Base-by-base conservation (phyloP, 257 asterid genomes). In the Nicotiana tabacum region DNA sequence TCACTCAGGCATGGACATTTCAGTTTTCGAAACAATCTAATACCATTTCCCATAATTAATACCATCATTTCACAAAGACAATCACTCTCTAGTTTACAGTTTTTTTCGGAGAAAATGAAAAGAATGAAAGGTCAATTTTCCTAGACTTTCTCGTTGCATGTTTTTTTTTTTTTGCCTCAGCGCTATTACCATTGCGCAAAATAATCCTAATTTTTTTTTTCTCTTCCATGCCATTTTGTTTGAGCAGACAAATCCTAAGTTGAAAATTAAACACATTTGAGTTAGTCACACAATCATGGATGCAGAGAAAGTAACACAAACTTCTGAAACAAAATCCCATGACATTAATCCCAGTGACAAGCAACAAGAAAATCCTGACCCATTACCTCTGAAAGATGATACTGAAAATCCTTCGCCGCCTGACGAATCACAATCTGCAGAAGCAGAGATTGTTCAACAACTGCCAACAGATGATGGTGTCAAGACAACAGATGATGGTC, bases 261-360 rank as follows among this genome's bases (percentile, higher is more conserved):
- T 43, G 51, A 43, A 43, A 43, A 43, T 43, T 43, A 43, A 9
- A 3, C 51, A 43, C 78, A 32, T 43, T n/a, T 61, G 24, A 21
- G 56, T 46, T 32, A 30, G 32, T 37, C 82, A 24, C 29, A 74
- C 21, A 78, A 68, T 77, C 53, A 91, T 91, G 93, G 97, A 91
- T 83, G 48, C 87, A 9, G 94, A 89, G 6, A 88, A 84, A 56
- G 97, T 87, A 65, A 89, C 88, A 83, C 83, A 88, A 12, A 18
- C 74, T 24, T 85, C 80, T 30, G 87, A 88, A 78, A 80, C 84
- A 82, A 64, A 81, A 9, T 17, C 64, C 30, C 48, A 16, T 16
- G 83, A 62, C 78, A 78, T 76, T 46, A 48, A 16, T 65, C 58
- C 9, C 62, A 80, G 74, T 32, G 83, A 83, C 16, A 18, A 11